Conservation (phyloP, 2,329 filamentous ascomycete genomes). For the Cercospora sesami region DNA sequence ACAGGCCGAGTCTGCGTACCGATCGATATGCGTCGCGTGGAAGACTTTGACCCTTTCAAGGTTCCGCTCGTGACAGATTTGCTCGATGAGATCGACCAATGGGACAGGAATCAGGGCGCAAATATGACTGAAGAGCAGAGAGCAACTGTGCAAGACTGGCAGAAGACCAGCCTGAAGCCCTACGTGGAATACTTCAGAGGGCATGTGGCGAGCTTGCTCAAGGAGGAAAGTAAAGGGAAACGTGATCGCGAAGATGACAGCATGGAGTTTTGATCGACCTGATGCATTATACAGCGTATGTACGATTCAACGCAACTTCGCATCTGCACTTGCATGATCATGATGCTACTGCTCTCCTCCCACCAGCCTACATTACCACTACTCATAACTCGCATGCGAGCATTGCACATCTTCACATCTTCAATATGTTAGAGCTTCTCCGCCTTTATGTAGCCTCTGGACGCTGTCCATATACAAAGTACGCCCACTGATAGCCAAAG, state of each 20-base stretch:
- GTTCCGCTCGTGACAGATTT: constrained; percentile 89
- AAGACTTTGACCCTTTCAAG: constrained; percentile 79
- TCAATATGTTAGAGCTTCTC: not conserved
- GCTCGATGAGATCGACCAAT: constrained; percentile 81
- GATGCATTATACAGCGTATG: not conserved
- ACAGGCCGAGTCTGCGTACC: constrained; percentile 95
- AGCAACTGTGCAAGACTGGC: constrained; percentile 75
- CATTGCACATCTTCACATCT: not conserved
- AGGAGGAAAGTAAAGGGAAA: constrained; percentile 62
- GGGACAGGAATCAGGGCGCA: constrained; percentile 55
- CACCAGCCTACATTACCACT: not conserved
- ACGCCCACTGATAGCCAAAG: constrained; percentile 22
- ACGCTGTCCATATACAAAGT: constrained; percentile 23
- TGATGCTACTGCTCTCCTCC: not conserved
- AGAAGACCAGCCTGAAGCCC: constrained; percentile 92
- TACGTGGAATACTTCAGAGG: constrained; percentile 86
- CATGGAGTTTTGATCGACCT: constrained; percentile 63
- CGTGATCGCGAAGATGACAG: constrained; percentile 60
- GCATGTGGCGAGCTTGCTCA: constrained; percentile 77
- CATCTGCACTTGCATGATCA: not conserved
- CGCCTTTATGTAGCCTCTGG: not conserved
- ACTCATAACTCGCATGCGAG: not conserved
- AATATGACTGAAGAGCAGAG: constrained; percentile 46
- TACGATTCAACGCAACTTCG: not conserved
- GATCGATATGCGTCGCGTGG: constrained; percentile 72